phyloP scores from a whole-genome alignment of 306 rosid species.

The Senna siamea region DNA sequence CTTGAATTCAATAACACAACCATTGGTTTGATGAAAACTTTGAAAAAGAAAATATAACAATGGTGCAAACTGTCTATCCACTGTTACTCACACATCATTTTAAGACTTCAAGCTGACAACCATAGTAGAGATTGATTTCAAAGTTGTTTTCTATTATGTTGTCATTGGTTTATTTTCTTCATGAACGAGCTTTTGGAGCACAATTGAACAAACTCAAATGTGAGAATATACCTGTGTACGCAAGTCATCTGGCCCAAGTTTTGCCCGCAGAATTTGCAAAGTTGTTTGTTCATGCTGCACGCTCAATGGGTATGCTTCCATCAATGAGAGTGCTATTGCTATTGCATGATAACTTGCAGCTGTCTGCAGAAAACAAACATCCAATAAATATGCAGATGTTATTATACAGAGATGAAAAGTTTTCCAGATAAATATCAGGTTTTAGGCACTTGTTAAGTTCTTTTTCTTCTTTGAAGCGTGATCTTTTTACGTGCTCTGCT shows the following conservation, averaged over 20 bases:
- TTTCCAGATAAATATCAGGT: slow-evolving; percentile 23
- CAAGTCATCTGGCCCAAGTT: slow-evolving; percentile 94
- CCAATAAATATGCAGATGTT: slow-evolving; percentile 39
- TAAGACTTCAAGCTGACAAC: slow-evolving; percentile 29
- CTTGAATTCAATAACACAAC: not conserved
- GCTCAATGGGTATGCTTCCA: slow-evolving; percentile 98
- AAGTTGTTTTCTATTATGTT: slow-evolving; percentile 10
- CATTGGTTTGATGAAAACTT: not conserved
- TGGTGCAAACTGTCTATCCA: slow-evolving; percentile 8
- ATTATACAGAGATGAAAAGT: slow-evolving; percentile 28
- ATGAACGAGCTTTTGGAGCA: not conserved
- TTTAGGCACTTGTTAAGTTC: slow-evolving; percentile 16
- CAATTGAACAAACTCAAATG: slow-evolving; percentile 17
- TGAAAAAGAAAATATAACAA: not conserved
- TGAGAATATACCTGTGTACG: slow-evolving; percentile 84
- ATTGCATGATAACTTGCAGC: slow-evolving; percentile 99
- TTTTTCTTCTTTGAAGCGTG: slow-evolving; percentile 1
- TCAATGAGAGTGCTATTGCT: slow-evolving; percentile 95
- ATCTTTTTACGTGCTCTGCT: not conserved
- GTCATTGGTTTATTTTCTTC: slow-evolving; percentile 20
- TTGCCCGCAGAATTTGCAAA: slow-evolving; percentile 88
- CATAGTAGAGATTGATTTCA: not conserved
- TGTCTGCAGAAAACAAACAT: slow-evolving; percentile 66
- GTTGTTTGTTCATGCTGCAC: slow-evolving; percentile 99
- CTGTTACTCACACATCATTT: slow-evolving; percentile 21